Percentiles rank a stretch among this genome's conserved stretches.
Evolutionary conservation across 2,329 filamentous ascomycete genomes (phyloP).

Genomic region (Ophiocordyceps camponoti-leonardi): DNA sequence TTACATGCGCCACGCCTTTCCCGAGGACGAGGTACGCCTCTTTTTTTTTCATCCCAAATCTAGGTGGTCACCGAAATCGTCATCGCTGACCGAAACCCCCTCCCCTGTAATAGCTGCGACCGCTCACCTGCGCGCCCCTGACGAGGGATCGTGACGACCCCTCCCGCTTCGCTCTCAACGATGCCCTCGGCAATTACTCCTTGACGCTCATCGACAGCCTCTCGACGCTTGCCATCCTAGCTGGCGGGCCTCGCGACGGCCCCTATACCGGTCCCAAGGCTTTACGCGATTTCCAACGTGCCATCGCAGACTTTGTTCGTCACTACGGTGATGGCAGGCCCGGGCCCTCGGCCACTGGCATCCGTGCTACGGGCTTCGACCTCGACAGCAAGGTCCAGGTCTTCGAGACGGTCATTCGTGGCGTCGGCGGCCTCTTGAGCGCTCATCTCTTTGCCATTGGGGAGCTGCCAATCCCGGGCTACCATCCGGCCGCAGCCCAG

Average conservation of each 20-base stretch:
- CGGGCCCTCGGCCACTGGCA: slow-evolving; percentile 51
- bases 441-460: slow-evolving; percentile 87
- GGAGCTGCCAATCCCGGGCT: slow-evolving; percentile 72
- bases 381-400: slow-evolving; percentile 97
- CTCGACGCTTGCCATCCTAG: slow-evolving; percentile 82
- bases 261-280: slow-evolving; percentile 26
- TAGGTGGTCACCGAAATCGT: too few species aligned
- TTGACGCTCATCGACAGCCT: slow-evolving; percentile 89
- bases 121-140: slow-evolving; percentile 68
- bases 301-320: slow-evolving; percentile 56
- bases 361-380: slow-evolving; percentile 68
- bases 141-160: slow-evolving; percentile 70
- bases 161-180: slow-evolving; percentile 72
- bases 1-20: slow-evolving; percentile 87
- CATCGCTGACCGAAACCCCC: too few species aligned
- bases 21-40: slow-evolving; percentile 61
- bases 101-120: slow-evolving; percentile 38
- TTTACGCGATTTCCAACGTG: slow-evolving; percentile 60
- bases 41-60: neutral
- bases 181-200: slow-evolving; percentile 93
- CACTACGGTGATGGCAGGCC: slow-evolving; percentile 74
- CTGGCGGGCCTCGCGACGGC: slow-evolving; percentile 44
- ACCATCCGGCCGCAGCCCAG: slow-evolving; percentile 29
- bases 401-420: slow-evolving; percentile 93
- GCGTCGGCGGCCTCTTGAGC: slow-evolving; percentile 76